Conservation (phyloP, 208 protist genomes). For the Histomonas meleagridis region DNA sequence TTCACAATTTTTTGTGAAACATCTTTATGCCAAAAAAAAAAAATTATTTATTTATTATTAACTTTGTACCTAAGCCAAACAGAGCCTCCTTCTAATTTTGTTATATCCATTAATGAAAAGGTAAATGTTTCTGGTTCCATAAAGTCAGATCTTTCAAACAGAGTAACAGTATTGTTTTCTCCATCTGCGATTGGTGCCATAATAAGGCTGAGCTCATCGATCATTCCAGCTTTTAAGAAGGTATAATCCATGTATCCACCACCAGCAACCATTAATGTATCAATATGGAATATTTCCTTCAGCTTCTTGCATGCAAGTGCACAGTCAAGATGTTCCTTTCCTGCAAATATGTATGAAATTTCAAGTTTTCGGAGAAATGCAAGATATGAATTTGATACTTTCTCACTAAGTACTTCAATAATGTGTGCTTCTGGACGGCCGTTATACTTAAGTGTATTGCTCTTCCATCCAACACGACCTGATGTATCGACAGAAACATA, state of each 20-base stretch:
- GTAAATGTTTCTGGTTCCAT: neutral
- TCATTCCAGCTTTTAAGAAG: neutral
- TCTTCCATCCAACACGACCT: neutral
- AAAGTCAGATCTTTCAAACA: neutral
- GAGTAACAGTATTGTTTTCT: neutral
- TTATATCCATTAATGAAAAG: too few species aligned
- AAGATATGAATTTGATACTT: neutral
- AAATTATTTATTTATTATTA: too few species aligned
- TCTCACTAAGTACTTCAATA: neutral
- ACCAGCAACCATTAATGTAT: neutral
- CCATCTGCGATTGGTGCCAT: neutral
- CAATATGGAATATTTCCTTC: neutral
- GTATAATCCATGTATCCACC: neutral
- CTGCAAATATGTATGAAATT: neutral
- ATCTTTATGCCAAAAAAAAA: too few species aligned
- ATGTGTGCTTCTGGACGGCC: neutral
- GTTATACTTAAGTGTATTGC: neutral
- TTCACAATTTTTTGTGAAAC: too few species aligned
- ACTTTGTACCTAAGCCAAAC: too few species aligned
- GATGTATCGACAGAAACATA: neutral
- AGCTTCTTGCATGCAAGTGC: neutral
- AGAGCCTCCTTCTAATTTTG: too few species aligned
- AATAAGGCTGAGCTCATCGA: neutral
- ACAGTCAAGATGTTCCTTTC: neutral
- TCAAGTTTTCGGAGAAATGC: neutral